These are phyloP conservation scores for Pachysandra terminalis DNA, from an alignment of 164 flowering plant genomes.

Conservation along the genomic window DNA sequence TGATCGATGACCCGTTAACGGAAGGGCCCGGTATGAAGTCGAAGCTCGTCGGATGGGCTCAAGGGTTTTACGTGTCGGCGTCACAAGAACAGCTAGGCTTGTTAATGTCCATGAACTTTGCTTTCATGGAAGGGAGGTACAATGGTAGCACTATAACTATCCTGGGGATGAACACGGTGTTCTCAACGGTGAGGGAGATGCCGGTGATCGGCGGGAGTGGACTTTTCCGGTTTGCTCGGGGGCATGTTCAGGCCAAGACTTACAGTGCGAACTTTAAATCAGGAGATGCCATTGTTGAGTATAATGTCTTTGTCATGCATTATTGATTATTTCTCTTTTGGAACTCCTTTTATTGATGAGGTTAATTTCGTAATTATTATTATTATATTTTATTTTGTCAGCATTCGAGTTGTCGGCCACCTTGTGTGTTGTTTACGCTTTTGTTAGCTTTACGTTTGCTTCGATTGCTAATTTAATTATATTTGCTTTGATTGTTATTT, in stretches of 20 bases:
- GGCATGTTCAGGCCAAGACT: constrained; percentile 17
- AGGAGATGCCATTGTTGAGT: constrained; percentile 19
- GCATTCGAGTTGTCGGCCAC: not conserved
- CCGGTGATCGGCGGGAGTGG: constrained; percentile 31
- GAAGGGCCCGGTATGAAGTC: constrained; percentile 21
- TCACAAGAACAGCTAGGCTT: constrained; percentile 16
- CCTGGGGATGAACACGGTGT: constrained; percentile 24
- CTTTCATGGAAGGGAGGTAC: constrained; percentile 26
- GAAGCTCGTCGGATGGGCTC: constrained; percentile 30
- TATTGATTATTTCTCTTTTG: constrained; percentile 11
- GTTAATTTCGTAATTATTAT: no score
- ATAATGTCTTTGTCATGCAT: constrained; percentile 18
- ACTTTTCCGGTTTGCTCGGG: constrained; percentile 24
- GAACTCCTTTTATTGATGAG: no score
- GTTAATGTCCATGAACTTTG: constrained; percentile 28
- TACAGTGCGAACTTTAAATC: constrained; percentile 1
- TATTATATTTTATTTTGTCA: not conserved
- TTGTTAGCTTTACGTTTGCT: no score
- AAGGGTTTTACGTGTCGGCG: constrained; percentile 30
- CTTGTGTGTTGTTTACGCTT: no score
- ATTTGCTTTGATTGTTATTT: no score
- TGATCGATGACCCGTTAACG: constrained; percentile 36
- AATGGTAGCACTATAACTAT: constrained; percentile 27
- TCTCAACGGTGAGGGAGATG: constrained; percentile 26
- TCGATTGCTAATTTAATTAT: no score